These are phyloP conservation scores for Solidago caesia DNA, from an alignment of 129 eudicot species.

Conservation along the genomic window DNA sequence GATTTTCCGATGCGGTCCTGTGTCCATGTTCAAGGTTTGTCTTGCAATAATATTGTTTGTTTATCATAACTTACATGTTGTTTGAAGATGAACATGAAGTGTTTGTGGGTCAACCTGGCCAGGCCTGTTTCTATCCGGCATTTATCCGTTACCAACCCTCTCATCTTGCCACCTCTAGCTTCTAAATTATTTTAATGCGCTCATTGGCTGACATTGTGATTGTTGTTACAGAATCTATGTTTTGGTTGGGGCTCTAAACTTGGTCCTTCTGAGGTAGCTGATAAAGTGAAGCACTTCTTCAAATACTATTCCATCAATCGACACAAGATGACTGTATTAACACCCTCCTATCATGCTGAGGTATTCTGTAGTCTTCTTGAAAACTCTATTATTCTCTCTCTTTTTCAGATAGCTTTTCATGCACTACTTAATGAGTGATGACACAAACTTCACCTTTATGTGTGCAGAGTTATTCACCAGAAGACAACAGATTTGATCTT, in stretches of 20 bases:
- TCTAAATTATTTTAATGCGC: not conserved
- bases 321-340: constrained; percentile 94
- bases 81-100: too few relatives aligned
- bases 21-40: constrained; percentile 94
- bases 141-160: not conserved
- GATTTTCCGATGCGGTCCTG: constrained; percentile 91
- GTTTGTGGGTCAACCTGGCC: not conserved
- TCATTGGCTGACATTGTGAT: constrained; percentile 2
- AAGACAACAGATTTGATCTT: constrained; percentile 91
- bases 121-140: not conserved
- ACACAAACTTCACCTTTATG: not conserved
- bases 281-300: constrained; percentile 92
- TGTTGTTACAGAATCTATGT: constrained; percentile 68
- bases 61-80: not conserved
- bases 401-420: not conserved
- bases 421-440: not conserved
- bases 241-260: constrained; percentile 78
- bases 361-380: constrained; percentile 31
- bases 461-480: constrained; percentile 89
- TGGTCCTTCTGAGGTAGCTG: constrained; percentile 82
- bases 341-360: constrained; percentile 96
- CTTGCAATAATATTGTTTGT: not conserved
- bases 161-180: not conserved
- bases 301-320: constrained; percentile 94
- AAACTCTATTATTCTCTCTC: not conserved